Evolutionary conservation across 2,329 filamentous ascomycete species (phyloP).

Genomic region (Ceratocystiopsis sp.): DNA sequence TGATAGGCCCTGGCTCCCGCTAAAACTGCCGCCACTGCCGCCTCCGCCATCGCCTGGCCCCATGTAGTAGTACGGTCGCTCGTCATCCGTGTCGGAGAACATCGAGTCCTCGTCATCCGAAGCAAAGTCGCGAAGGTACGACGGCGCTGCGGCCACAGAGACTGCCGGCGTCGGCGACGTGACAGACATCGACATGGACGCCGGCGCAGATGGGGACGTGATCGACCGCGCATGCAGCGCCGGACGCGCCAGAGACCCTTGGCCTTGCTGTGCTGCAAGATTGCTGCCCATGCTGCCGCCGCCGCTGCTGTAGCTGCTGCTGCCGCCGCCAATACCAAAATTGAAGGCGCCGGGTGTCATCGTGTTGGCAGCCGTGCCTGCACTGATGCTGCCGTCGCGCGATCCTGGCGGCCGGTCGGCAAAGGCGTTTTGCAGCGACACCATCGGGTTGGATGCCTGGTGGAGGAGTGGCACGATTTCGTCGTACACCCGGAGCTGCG

Average conservation of each 20-base stretch:
- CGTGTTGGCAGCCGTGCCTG: slow-evolving; percentile 23
- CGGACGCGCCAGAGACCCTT: slow-evolving; percentile 27
- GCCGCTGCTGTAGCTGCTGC: neutral
- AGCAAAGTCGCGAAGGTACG: slow-evolving; percentile 42
- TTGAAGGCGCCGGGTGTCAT: slow-evolving; percentile 46
- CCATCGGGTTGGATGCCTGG: slow-evolving; percentile 62
- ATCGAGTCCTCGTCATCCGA: slow-evolving; percentile 72
- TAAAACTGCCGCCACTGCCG: neutral
- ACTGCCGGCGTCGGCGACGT: slow-evolving; percentile 35
- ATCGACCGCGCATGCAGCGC: slow-evolving; percentile 66
- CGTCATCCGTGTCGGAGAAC: slow-evolving; percentile 62
- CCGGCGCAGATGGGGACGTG: slow-evolving; percentile 56
- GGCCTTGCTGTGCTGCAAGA: slow-evolving; percentile 13
- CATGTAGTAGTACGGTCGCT: slow-evolving; percentile 16
- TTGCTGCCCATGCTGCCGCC: neutral
- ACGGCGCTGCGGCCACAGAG: slow-evolving; percentile 48
- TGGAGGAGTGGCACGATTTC: slow-evolving; percentile 82
- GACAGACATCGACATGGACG: neutral
- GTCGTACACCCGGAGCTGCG: slow-evolving; percentile 57
- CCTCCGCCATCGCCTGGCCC: neutral
- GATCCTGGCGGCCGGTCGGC: slow-evolving; percentile 51
- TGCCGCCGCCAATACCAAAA: slow-evolving; percentile 1
- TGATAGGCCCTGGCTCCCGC: no score
- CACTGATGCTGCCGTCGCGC: slow-evolving; percentile 33
- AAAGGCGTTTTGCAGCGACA: slow-evolving; percentile 78